phyloP scores from a whole-genome alignment of 306 rosid genomes.

The Trifolium repens region DNA sequence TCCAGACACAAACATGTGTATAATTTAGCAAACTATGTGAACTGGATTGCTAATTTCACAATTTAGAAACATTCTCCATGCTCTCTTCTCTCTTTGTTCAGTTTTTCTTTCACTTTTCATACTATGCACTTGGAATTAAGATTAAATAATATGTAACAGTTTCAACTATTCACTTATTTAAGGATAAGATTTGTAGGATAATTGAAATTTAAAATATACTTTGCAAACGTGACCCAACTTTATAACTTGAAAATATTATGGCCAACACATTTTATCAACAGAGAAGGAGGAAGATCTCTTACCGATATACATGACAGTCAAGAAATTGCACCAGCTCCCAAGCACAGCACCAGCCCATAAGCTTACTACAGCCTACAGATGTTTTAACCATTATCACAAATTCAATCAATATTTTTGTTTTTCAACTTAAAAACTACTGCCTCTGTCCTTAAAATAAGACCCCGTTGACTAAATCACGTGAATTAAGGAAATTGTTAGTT shows the following conservation, averaged over 20 bases:
- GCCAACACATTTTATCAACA: constrained; percentile 15
- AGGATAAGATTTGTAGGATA: constrained; percentile 17
- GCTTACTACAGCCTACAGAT: constrained; percentile 61
- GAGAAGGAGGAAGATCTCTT: constrained; percentile 46
- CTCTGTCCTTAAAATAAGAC: neutral
- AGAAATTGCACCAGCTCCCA: constrained; percentile 92
- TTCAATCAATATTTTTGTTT: neutral
- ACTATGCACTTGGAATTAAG: neutral
- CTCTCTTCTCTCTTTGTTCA: neutral
- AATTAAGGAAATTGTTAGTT: too few relatives aligned
- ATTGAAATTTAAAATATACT: neutral
- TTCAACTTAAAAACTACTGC: neutral
- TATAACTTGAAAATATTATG: neutral
- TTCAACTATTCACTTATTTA: neutral
- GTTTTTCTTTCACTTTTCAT: neutral
- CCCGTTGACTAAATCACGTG: neutral
- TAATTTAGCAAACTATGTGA: neutral
- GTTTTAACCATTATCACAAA: constrained; percentile 41
- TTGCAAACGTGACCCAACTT: neutral
- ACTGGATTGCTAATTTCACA: neutral
- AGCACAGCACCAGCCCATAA: constrained; percentile 78
- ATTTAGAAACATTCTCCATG: neutral
- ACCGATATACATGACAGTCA: constrained; percentile 90
- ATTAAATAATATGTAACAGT: neutral
- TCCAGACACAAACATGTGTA: neutral